A percentile compares a stretch with the other conserved stretches of the same genome.
Conservation (phyloP, 345 rosid species). For the Euphorbia peplus region DNA sequence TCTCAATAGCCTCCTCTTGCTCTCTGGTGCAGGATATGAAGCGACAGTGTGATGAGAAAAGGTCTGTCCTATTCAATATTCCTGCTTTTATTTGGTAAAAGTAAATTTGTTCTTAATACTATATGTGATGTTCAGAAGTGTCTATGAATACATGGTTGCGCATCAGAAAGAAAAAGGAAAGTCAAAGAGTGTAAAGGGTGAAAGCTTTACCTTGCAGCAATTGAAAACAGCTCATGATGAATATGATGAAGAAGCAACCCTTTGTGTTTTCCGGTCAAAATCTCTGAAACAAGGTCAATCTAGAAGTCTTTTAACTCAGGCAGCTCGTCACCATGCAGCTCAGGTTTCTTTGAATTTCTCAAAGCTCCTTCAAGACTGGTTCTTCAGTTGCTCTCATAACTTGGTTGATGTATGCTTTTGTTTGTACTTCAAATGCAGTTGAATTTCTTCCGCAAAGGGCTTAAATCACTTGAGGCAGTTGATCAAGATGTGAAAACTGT, state of each 20-base stretch:
- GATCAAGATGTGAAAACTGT: constrained; percentile 61
- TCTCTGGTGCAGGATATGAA: constrained; percentile 82
- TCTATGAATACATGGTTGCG: constrained; percentile 65
- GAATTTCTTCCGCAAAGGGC: constrained; percentile 74
- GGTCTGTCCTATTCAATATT: constrained; percentile 40
- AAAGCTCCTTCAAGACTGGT: constrained; percentile 2
- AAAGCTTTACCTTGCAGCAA: constrained; percentile 45
- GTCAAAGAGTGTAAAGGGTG: constrained; percentile 72
- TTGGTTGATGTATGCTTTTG: constrained; percentile 16
- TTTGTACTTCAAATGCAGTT: constrained; percentile 48
- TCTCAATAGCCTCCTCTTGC: constrained; percentile 22
- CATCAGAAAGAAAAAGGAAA: constrained; percentile 84
- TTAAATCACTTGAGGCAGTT: constrained; percentile 78
- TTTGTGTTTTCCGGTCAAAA: constrained; percentile 81
- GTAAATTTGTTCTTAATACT: constrained; percentile 24
- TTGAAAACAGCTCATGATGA: constrained; percentile 71
- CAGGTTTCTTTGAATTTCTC: constrained; percentile 51
- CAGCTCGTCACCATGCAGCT: constrained; percentile 93
- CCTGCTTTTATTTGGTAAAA: constrained; percentile 16
- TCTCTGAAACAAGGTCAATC: constrained; percentile 92
- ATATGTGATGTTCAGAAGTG: constrained; percentile 49
- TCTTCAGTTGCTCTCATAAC: constrained; percentile 1
- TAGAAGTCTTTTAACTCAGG: constrained; percentile 90
- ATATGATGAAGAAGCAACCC: constrained; percentile 77
- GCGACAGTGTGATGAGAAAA: constrained; percentile 92